Evolutionary conservation across 352 stramenopile genomes (phyloP), one percentile per base, ranked within the genome.

Genomic region (Poterioochromonas sp.): DNA sequence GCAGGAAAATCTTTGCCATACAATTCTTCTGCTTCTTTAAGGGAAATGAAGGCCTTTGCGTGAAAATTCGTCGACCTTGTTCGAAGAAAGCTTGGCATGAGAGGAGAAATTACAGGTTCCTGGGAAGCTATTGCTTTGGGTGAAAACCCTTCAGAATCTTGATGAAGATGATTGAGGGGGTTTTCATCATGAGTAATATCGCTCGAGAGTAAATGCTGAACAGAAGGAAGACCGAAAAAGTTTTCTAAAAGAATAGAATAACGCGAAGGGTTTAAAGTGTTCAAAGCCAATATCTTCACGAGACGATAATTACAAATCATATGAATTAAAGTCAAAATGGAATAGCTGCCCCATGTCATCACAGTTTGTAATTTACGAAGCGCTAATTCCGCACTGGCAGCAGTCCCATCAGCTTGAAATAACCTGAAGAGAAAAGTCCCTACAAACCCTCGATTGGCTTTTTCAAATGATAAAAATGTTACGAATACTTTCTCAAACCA

Each of bases 381-480:
- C n/a, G n/a, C n/a, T n/a, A n/a, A n/a, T n/a, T n/a, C n/a, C n/a
- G n/a, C n/a, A n/a, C n/a, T n/a, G n/a, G n/a, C n/a, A n/a, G n/a
- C n/a, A n/a, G n/a, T n/a, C n/a, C n/a, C n/a, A n/a, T n/a, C n/a
- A n/a, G n/a, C n/a, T n/a, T n/a, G n/a, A n/a, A n/a, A n/a, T n/a
- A n/a, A n/a, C n/a, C n/a, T n/a, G n/a, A n/a, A n/a, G n/a, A n/a
- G n/a, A n/a, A n/a, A n/a, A n/a, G n/a, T n/a, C n/a, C n/a, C n/a
- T n/a, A n/a, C n/a, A n/a, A n/a, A n/a, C n/a, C n/a, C n/a, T 8
- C 43, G 44, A 5, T 53, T 62, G 35, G 74, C 40, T 44, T 64
- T 83, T 37, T 78, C 80, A 34, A 84, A 84, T 60, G 58, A 82
- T 22, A 84, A 41, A n/a, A n/a, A n/a, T n/a, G n/a, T n/a, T n/a